phyloP scores from a whole-genome alignment of 2,329 filamentous ascomycete species.

The Aschersonia sp. region DNA sequence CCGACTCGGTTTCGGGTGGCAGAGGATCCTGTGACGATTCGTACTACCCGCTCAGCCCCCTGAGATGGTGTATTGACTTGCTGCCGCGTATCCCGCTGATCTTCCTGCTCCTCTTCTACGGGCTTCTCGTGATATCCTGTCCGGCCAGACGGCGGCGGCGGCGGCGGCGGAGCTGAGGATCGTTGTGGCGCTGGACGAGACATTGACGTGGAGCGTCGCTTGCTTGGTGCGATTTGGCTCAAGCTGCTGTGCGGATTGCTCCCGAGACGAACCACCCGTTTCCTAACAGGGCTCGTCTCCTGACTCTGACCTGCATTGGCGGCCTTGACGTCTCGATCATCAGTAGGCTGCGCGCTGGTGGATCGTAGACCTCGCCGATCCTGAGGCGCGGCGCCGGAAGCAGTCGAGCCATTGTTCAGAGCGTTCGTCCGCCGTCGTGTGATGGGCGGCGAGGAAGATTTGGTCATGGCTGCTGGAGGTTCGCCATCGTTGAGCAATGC shows the following conservation, averaged over 20 bases:
- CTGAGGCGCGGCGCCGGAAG: constrained; percentile 23
- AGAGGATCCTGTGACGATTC: constrained; percentile 38
- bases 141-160: constrained; percentile 13
- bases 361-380: constrained; percentile 32
- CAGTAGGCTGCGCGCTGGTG: constrained; percentile 27
- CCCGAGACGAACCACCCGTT: constrained; percentile 43
- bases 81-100: constrained; percentile 18
- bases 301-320: constrained; percentile 16
- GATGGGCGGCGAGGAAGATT: constrained; percentile 28
- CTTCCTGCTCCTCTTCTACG: constrained; percentile 22
- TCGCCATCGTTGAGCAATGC: constrained; percentile 58
- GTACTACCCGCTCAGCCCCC: constrained; percentile 32
- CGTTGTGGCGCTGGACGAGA: constrained; percentile 18
- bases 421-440: constrained; percentile 35
- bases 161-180: constrained; percentile 13
- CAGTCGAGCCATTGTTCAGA: constrained; percentile 18
- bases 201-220: constrained; percentile 36
- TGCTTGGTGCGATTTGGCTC: constrained; percentile 23
- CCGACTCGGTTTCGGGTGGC: constrained; percentile 23
- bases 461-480: constrained; percentile 24
- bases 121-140: constrained; percentile 26
- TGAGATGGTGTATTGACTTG: constrained; percentile 41
- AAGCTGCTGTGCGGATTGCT: constrained; percentile 31
- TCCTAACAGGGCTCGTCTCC: constrained; percentile 38
- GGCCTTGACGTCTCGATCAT: constrained; percentile 6